Conservation (phyloP, 306 rosid genomes). For the Sphenostylis stenocarpa region DNA sequence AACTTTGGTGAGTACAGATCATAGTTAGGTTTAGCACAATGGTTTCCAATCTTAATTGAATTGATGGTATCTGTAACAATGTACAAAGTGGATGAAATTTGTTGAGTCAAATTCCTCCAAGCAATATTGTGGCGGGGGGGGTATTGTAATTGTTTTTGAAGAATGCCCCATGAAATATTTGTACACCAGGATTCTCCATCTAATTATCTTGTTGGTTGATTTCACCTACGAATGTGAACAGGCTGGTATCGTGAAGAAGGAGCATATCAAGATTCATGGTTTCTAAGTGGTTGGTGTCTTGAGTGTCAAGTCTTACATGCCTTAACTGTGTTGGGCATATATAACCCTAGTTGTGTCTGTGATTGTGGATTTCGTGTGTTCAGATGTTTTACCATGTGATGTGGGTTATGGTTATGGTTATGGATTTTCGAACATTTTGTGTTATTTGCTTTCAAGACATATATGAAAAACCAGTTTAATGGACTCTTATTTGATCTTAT, state of each 20-base stretch:
- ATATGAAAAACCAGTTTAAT: conserved; percentile 6
- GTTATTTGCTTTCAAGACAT: conserved; percentile 29
- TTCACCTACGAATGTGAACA: conserved; percentile 29
- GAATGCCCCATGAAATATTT: neutral
- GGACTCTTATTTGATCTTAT: neutral
- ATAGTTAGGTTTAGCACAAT: neutral
- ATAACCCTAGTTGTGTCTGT: conserved; percentile 1
- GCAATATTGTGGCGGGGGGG: too few relatives aligned
- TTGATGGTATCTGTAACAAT: neutral
- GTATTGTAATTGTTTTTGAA: neutral
- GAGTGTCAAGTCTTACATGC: conserved; percentile 33
- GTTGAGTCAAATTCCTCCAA: neutral
- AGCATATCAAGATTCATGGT: conserved; percentile 61
- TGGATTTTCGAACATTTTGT: conserved; percentile 38
- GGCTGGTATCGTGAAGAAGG: conserved; percentile 94
- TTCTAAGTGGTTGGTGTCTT: conserved; percentile 58
- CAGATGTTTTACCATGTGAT: conserved; percentile 34
- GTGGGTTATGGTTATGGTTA: too few relatives aligned
- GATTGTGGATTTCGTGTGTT: conserved; percentile 37
- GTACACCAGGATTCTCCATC: neutral
- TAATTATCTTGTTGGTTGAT: neutral
- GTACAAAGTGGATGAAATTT: neutral
- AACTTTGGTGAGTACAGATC: neutral
- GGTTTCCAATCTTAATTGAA: neutral
- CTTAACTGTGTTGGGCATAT: neutral